Conservation (phyloP, 1,284 basidiomycete genomes). For the Dichomitus squalens region DNA sequence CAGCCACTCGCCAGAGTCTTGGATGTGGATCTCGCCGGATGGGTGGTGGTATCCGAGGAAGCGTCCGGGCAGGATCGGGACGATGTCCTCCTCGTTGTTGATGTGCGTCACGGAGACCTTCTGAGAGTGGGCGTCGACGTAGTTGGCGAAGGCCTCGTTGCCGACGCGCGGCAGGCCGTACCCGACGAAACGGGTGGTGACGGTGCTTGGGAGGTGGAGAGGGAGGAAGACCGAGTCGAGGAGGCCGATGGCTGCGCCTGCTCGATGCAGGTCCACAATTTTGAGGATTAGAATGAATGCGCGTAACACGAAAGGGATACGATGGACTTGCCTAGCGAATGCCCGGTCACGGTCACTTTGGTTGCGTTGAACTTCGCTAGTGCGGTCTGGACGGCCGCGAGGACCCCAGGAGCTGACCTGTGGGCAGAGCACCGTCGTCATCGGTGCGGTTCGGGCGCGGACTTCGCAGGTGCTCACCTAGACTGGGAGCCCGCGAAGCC, state of each 20-base stretch:
- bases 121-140: slow-evolving; percentile 47
- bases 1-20: slow-evolving; percentile 49
- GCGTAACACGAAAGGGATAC: neutral
- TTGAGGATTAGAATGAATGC: neutral
- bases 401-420: slow-evolving; percentile 37
- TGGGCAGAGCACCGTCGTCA: neutral
- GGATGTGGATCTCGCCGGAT: slow-evolving; percentile 62
- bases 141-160: slow-evolving; percentile 61
- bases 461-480: slow-evolving; percentile 38
- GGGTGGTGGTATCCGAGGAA: slow-evolving; percentile 57
- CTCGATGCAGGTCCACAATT: no score
- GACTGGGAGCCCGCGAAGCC: slow-evolving; percentile 60
- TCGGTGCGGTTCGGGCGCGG: neutral
- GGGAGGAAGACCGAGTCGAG: slow-evolving; percentile 50
- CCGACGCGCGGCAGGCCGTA: slow-evolving; percentile 64
- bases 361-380: slow-evolving; percentile 31
- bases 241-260: slow-evolving; percentile 48
- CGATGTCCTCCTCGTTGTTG: slow-evolving; percentile 34
- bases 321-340: slow-evolving; percentile 42
- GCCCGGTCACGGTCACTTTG: slow-evolving; percentile 39
- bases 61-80: slow-evolving; percentile 37
- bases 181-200: slow-evolving; percentile 41
- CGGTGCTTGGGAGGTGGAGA: slow-evolving; percentile 42
- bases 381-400: slow-evolving; percentile 39
- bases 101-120: slow-evolving; percentile 30